A percentile compares a stretch with the other conserved stretches of the same genome.
These are phyloP conservation scores for Trichophyton verrucosum DNA, from an alignment of 2,329 filamentous ascomycete genomes.

Conservation along the genomic window DNA sequence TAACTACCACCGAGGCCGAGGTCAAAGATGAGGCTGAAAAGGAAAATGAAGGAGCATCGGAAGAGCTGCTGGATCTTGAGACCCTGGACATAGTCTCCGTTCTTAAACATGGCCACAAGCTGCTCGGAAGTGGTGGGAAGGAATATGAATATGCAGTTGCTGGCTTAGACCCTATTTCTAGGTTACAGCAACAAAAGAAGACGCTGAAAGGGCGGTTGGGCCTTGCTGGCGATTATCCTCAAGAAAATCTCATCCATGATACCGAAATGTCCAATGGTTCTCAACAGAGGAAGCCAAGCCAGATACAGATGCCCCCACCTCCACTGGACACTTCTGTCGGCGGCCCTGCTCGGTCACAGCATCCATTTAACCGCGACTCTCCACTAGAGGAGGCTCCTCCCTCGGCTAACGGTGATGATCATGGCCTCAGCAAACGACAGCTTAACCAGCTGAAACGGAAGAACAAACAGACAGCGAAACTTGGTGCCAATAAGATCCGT, in stretches of 20 bases:
- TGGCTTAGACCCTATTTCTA: constrained; percentile 64
- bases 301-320: constrained; percentile 19
- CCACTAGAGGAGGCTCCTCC: constrained; percentile 30
- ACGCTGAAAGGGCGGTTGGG: constrained; percentile 71
- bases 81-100: constrained; percentile 67
- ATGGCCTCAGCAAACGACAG: constrained; percentile 76
- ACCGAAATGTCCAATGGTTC: constrained; percentile 33
- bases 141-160: constrained; percentile 76
- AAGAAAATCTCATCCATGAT: constrained; percentile 66
- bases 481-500: constrained; percentile 76
- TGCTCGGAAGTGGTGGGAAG: constrained; percentile 69
- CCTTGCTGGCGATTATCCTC: constrained; percentile 68
- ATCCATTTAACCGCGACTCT: constrained; percentile 30
- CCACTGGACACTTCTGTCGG: constrained; percentile 41
- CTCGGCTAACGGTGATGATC: constrained; percentile 47
- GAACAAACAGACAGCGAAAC: constrained; percentile 77
- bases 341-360: constrained; percentile 32
- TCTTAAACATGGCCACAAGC: constrained; percentile 67
- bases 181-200: constrained; percentile 80
- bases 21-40: constrained; percentile 28
- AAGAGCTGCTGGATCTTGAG: constrained; percentile 58
- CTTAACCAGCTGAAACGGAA: constrained; percentile 92
- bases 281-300: neutral
- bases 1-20: constrained; percentile 31
- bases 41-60: constrained; percentile 28